These are phyloP conservation scores for Raffaelea arxii DNA, from an alignment of 2,329 filamentous ascomycete species.

Conservation along the genomic window DNA sequence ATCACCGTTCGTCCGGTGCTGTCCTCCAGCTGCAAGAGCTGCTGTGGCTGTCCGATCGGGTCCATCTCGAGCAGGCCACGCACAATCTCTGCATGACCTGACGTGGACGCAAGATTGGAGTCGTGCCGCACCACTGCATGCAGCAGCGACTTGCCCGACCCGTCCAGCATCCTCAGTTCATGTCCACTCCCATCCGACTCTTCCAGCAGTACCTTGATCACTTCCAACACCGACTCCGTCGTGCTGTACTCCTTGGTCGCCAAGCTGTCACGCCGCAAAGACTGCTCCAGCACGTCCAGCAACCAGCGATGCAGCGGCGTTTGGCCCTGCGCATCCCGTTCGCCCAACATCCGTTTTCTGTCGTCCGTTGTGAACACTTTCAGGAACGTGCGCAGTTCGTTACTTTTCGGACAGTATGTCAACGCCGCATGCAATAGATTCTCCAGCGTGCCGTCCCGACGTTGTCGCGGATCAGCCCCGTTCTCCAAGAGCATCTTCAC, in stretches of 20 bases:
- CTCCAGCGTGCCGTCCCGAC: conserved; percentile 42
- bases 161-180: conserved; percentile 50
- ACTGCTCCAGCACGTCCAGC: too few species aligned
- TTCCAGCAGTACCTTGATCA: conserved; percentile 40
- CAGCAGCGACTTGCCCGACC: conserved; percentile 54
- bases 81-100: conserved; percentile 26
- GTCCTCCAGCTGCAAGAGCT: conserved; percentile 60
- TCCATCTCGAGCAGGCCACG: conserved; percentile 42
- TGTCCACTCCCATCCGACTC: conserved; percentile 45
- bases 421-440: conserved; percentile 60
- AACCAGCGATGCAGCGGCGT: conserved; percentile 58
- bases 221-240: conserved; percentile 23
- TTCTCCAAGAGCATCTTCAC: conserved; percentile 53
- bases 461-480: conserved; percentile 59
- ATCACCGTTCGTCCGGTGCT: conserved; percentile 64
- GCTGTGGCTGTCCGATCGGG: conserved; percentile 26
- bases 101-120: too few species aligned
- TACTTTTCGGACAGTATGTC: conserved; percentile 19
- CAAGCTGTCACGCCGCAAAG: neutral
- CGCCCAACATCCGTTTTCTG: conserved; percentile 45
- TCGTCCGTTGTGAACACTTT: conserved; percentile 48
- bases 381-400: conserved; percentile 37
- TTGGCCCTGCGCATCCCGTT: conserved; percentile 46
- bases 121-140: conserved; percentile 41
- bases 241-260: conserved; percentile 14